Evolutionary conservation across 1,284 basidiomycete genomes (phyloP), one percentile per base, ranked within the genome.

Genomic region (Cutaneotrichosporon daszewskae): DNA sequence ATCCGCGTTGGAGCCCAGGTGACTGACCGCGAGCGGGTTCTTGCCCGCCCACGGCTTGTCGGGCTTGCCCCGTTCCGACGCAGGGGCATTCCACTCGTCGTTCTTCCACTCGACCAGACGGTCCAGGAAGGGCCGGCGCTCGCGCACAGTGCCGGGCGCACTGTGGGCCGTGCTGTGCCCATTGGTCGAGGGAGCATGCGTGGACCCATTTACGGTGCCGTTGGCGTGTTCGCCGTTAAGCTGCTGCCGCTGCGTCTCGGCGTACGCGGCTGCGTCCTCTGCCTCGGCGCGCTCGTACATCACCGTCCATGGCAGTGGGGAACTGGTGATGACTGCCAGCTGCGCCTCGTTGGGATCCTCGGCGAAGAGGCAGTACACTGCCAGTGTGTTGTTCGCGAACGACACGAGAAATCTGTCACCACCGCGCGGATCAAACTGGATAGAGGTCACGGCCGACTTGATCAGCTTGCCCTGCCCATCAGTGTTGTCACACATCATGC

Each of bases 371-470:
- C 66, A 60, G 56, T 62, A 68, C 46, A 60, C 58, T 7, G 65
- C 49, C 14, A 69, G 57, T 7, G 59, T 65, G 19, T 57, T 59
- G 59, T 97, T 88, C 13, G 83, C 84, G 62, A 95, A 88, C 3
- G 87, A 84, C n/a, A 84, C 88, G 31, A 94, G 77, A 64, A 97
- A 92, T 18, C 92, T 78, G 41, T 84, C 84, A 1, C 83, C 76
- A 0, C 86, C 87, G 5, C 80, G 78, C 2, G 91, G 91, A 8
- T 95, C 85, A 85, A 92, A 96, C 54, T 83, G 80, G 31, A 97
- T 80, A 10, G 85, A 79, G 6, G 85, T 85, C 56, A 90, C 87
- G 2, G 85, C 79, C 1, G 85, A 84, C 48, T 75, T 80, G 56
- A 84, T 81, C 49, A 92, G 83, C 53, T 82, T 78, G 14, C 89